Base-by-base conservation (phyloP, 805 yeast species). In the Cyberlindnera xylosilytica region DNA sequence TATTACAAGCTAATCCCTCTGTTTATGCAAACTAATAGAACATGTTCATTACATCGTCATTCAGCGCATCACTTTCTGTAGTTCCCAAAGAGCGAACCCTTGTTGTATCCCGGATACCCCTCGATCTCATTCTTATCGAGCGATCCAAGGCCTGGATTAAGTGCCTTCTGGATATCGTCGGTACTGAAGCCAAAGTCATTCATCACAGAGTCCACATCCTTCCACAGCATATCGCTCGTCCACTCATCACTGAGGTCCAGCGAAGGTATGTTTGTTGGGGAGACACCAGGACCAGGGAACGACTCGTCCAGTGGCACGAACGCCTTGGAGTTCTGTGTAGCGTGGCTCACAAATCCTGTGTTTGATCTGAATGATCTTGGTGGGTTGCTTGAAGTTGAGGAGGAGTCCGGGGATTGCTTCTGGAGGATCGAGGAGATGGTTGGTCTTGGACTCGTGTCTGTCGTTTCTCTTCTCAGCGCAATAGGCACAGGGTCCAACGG, bases 171-270 rank as follows among this genome's bases (percentile, higher is more conserved):
- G 23, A 47, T 26, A 33, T 52, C 55, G 29, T 52, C 60, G 13
- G 87, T 80, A 51, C 85, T 87, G 67, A 88, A 88, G 5, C 96
- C 97, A 64, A 87, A 88, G 57, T 87, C 95, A 57, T 85, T 87
- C 96, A 88, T 87, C 44, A 88, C 85, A 36, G 87, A 72, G 50
- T 87, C 95, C 22, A 88, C 90, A 57, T 88, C 95, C 56, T 82
- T 84, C 89, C 73, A 70, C 2, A 69, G 63, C 57, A 65, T 59
- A 29, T 69, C 73, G 16, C 65, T 65, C 16, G 66, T 63, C 73
- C 73, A 68, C 35, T 67, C 69, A 45, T 68, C 73, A 56, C 63
- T 63, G 11, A 60, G 57, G 20, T 65, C 72, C 46, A 65, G 46
- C 1, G 59, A 42, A 45, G 58, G 56, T 18, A 53, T 48, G 29